Evolutionary conservation across 1,284 basidiomycete species (phyloP), one percentile per base, ranked within the genome.

Genomic region (Ceraceosorus guamensis): DNA sequence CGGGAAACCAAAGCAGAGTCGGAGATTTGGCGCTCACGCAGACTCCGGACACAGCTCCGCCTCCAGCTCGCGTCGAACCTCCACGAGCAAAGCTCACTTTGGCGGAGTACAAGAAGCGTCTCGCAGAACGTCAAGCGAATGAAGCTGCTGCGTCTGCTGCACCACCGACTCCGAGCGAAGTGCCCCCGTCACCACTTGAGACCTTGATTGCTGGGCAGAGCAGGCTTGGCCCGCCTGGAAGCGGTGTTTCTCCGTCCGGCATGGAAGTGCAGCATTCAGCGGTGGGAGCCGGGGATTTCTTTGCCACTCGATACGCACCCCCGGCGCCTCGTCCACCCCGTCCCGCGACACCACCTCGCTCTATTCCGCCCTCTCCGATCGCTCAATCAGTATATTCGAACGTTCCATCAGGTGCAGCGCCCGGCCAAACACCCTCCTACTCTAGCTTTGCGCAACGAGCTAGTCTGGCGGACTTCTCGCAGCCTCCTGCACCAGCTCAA

Each of bases 71-170:
- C 18, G 49, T 61, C 11, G 59, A 62, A 34, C 59, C 63, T 44
- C 72, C 73, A 4, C 55, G 68, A 43, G 65, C 66, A 35, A 69
- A 70, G 52, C 60, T 75, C 4, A 71, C 70, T 7, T 39, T 75
- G 41, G 73, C 73, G 31, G 73, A 75, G 35, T 75, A 74, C 65
- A 74, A 73, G 56, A 67, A 67, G 43, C 67, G 72, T 11, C 60
- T 74, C 6, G 70, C 70, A 3, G 65, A 70, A 51, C 63, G 68
- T 35, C 61, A 68, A 6, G 64, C 68, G 18, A 63, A 68, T 14
- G 62, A 50, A 34, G 61, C 62, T 48, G 61, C 56, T 50, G 44
- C 52, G 2, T 32, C 50, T 7, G 39, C 39, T 41, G 39, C 39
- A 16, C 39, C 39, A 11, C 39, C 39, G 39, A 11, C 39, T 41